A percentile compares a stretch with the other conserved stretches of the same genome.
Evolutionary conservation across 495 filamentous ascomycete genomes (phyloP).

Genomic region (Halenospora varia): DNA sequence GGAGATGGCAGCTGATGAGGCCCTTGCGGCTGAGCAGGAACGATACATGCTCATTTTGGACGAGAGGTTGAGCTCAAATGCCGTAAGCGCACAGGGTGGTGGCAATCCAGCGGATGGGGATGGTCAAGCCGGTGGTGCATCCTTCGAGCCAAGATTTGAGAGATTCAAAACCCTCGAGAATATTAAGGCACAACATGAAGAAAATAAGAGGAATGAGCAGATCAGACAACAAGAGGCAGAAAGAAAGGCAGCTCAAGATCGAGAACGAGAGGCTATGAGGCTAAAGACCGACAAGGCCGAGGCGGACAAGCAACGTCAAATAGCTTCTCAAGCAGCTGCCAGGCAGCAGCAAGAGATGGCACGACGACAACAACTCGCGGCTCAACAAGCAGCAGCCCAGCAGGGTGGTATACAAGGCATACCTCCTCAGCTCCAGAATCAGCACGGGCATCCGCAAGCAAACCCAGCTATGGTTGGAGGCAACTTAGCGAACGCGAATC

Average conservation of each 20-base stretch:
- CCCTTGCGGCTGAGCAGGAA: conserved; percentile 81
- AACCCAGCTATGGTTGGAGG: conserved; percentile 40
- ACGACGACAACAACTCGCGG: conserved; percentile 31
- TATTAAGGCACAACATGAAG: conserved; percentile 73
- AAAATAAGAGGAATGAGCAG: conserved; percentile 62
- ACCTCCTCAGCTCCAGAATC: conserved; percentile 9
- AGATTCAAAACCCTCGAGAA: conserved; percentile 85
- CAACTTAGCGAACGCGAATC: conserved; percentile 48
- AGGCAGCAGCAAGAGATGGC: conserved; percentile 34
- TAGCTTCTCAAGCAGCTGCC: conserved; percentile 19
- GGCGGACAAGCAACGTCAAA: conserved; percentile 28
- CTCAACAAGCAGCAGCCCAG: conserved; percentile 27
- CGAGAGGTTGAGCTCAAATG: conserved; percentile 64
- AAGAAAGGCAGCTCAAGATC: conserved; percentile 52
- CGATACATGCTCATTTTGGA: conserved; percentile 92
- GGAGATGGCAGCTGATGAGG: conserved; percentile 91
- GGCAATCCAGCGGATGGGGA: conserved; percentile 66
- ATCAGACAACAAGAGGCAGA: conserved; percentile 59
- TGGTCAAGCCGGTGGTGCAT: conserved; percentile 60
- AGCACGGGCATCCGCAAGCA: conserved; percentile 40
- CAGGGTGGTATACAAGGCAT: conserved; percentile 17
- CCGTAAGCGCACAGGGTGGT: conserved; percentile 46
- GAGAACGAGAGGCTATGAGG: conserved; percentile 38
- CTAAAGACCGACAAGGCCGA: conserved; percentile 23
- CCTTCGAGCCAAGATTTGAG: conserved; percentile 85